phyloP scores from a whole-genome alignment of 768 basidiomycete species.

The Chiua virens region DNA sequence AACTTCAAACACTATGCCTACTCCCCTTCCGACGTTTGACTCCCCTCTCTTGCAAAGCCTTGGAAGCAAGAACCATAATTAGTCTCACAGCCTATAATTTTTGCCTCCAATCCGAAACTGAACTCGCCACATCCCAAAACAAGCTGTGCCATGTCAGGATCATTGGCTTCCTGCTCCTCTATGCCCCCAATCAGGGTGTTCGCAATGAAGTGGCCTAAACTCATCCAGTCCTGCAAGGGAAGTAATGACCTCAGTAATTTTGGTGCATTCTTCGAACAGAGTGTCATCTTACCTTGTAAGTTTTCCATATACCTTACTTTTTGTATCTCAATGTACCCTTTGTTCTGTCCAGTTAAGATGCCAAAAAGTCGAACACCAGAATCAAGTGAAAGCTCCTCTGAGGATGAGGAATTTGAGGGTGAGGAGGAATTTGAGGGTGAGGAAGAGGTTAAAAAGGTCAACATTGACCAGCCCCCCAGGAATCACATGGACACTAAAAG shows the following conservation, averaged over 20 bases:
- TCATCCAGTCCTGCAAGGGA: slow-evolving; percentile 1
- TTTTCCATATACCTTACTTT: not conserved
- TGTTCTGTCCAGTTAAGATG: slow-evolving; percentile 9
- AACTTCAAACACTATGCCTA: too few species aligned
- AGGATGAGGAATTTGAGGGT: too few species aligned
- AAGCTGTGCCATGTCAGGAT: slow-evolving; percentile 1
- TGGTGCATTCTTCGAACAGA: slow-evolving; percentile 1
- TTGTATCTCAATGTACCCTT: too few species aligned
- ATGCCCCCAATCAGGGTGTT: not conserved
- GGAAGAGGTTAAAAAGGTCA: not conserved
- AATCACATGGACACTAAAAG: slow-evolving; percentile 2
- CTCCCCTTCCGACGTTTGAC: too few species aligned
- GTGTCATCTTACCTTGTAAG: slow-evolving; percentile 5
- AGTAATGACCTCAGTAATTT: not conserved
- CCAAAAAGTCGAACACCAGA: slow-evolving; percentile 19
- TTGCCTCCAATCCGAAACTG: slow-evolving; percentile 1
- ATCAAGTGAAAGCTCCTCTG: slow-evolving; percentile 8
- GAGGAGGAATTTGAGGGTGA: slow-evolving; percentile 10
- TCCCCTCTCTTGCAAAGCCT: too few species aligned
- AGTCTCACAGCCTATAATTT: too few species aligned
- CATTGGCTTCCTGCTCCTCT: slow-evolving; percentile 7
- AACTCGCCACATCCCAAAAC: not conserved
- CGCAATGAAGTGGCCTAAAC: slow-evolving; percentile 2
- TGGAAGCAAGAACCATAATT: too few species aligned
- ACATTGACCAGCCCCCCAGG: not conserved